Evolutionary conservation across 2,329 filamentous ascomycete genomes (phyloP).

Genomic region (Botrytis byssoidea): DNA sequence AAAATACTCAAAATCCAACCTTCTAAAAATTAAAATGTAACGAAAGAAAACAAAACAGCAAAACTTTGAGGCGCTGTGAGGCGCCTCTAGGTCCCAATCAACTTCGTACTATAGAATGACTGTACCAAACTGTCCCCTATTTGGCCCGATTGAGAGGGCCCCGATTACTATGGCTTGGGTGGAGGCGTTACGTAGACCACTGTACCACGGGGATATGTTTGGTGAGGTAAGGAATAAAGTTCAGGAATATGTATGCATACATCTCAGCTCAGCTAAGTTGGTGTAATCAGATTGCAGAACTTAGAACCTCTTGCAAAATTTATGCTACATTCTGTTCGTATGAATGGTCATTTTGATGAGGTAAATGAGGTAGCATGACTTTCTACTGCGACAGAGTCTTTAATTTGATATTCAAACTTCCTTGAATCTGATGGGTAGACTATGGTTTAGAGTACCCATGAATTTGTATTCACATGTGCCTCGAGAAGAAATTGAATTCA

Average conservation of each 20-base stretch:
- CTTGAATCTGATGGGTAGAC: too few relatives aligned
- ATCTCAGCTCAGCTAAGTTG: neutral
- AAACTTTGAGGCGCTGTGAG: neutral
- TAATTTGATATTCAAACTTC: too few relatives aligned
- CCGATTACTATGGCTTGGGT: neutral
- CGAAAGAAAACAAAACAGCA: neutral
- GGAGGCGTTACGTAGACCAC: neutral
- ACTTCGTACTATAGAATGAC: neutral
- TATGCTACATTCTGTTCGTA: too few relatives aligned
- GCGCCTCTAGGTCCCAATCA: neutral
- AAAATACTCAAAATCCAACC: neutral
- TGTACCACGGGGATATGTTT: slow-evolving; percentile 1
- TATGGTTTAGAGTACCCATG: too few relatives aligned
- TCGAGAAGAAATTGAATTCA: too few relatives aligned
- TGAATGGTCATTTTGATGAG: too few relatives aligned
- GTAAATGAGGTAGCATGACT: too few relatives aligned
- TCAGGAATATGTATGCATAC: neutral
- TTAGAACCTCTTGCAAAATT: too few relatives aligned
- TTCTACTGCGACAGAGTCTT: too few relatives aligned
- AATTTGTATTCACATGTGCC: too few relatives aligned
- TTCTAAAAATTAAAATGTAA: neutral
- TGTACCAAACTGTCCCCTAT: neutral
- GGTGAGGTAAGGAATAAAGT: neutral
- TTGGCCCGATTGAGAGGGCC: neutral
- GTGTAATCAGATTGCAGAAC: too few relatives aligned